A percentile compares a stretch with the other conserved stretches of the same genome.
These are phyloP conservation scores for Carex myosuroides DNA, from an alignment of 176 grass and related monocot genomes.

Conservation along the genomic window DNA sequence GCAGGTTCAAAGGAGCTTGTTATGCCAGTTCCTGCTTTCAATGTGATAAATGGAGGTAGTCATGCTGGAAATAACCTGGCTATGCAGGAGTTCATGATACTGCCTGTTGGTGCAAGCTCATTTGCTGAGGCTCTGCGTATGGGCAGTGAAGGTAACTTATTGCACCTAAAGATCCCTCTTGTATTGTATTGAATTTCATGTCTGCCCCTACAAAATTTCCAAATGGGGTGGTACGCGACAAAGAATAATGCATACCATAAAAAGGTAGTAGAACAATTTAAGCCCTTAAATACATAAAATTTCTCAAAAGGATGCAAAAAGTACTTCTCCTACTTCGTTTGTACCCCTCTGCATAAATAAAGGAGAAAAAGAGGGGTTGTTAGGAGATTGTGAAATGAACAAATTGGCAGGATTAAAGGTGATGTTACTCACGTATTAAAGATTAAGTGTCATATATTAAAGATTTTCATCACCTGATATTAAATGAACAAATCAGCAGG, in stretches of 20 bases:
- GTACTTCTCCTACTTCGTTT: neutral
- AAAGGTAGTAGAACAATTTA: neutral
- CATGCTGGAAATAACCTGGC: conserved; percentile 98
- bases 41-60: conserved; percentile 97
- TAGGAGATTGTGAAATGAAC: neutral
- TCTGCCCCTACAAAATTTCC: neutral
- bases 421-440: neutral
- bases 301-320: neutral
- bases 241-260: neutral
- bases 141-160: conserved; percentile 78
- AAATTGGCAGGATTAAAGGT: neutral
- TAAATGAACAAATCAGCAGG: too few species aligned
- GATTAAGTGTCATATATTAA: neutral
- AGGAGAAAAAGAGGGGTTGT: neutral
- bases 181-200: neutral
- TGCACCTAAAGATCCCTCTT: neutral
- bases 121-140: conserved; percentile 80
- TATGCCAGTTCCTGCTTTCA: conserved; percentile 98
- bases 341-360: neutral
- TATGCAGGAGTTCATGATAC: conserved; percentile 99
- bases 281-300: neutral
- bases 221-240: neutral
- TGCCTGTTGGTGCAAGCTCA: conserved; percentile 74
- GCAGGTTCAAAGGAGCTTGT: conserved; percentile 77
- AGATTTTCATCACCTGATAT: neutral